Base-by-base conservation (phyloP, 169 alveolate genomes). In the Plasmodium gonderi region DNA sequence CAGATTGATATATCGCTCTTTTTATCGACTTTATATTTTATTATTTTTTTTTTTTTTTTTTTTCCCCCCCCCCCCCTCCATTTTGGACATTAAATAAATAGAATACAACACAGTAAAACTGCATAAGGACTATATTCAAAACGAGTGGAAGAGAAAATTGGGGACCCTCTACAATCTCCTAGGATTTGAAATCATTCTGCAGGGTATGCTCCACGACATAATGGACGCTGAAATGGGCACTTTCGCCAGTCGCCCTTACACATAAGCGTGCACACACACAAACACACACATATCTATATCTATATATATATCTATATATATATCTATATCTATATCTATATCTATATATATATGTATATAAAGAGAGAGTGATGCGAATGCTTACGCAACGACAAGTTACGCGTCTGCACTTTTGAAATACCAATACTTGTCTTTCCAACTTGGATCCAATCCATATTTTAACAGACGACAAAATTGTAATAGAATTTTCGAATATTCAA, bases 401-500 rank as follows among this genome's bases (percentile, higher is more conserved):
- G 8, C 72, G 0, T 60, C 9, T 23, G 14, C 79, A 9, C 29
- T 42, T 31, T 69, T 36, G 23, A 5, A 69, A 33, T 6, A 12
- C 12, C 12, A 29, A 5, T 14, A 12, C 47, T 11, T 4, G 14
- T 79, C 14, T 47, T 26, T 47, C 14, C 60, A 23, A n/a, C 17
- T 65, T 29, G 9, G 17, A 23, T 75, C 67, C 40, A 11, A 8
- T 40, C 64, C 11, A 6, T 45, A 20, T 29, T 33, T 23, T 69
- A 11, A 83, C 77, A 83, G 92, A 83, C 40, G 82, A 72, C 76
- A 83, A 83, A 72, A 72, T 83, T 20, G 38, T 45, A 31, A 83
- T 83, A 12, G 92, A 83, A 38, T 83, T 83, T 83, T 83, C 82
- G 40, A 83, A 83, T 51, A 83, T 83, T 51, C 92, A 83, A 49